Evolutionary conservation across 2,329 filamentous ascomycete species (phyloP), one percentile per base, ranked within the genome.

Genomic region (Cryphonectria parasitica): DNA sequence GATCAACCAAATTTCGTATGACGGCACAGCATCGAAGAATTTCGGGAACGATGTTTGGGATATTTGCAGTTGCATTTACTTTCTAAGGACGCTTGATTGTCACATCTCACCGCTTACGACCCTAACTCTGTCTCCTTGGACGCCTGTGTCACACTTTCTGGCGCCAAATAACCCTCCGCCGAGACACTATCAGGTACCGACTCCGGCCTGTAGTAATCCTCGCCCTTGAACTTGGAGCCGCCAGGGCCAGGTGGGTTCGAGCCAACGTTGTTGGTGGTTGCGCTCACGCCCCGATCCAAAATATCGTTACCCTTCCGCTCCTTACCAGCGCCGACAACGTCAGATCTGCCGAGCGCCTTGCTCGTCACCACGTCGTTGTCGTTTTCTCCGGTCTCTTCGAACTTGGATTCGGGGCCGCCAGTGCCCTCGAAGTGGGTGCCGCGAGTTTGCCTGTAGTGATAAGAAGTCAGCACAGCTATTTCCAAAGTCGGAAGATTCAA

Each of bases 371-470:
- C 78, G 41, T 82, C 77, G 66, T 79, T 79, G 69, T 83, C 79
- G 68, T 84, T 78, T 66, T 78, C 69, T 31, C 83, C 82, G 34
- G 80, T 77, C 54, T 75, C 75, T 49, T 79, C 77, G 10, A 81
- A 64, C 75, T 84, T 85, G 67, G 84, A 78, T 25, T 81, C 75
- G 1, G 83, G 83, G 0, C 83, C 83, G 45, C 83, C 82, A 17
- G 75, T 68, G 62, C 83, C 83, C 58, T 85, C 82, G 68, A 81
- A 86, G 65, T 83, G 79, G 65, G 81, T 73, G 52, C 83, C 83
- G 4, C 78, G 80, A 25, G 83, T 78, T 82, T 84, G 81, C 71
- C 84, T 85, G 43, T 1, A 4, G 7, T 10, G 6, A 3, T 7
- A 36, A 64, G 64, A 17, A 71, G 71, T 77, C 64, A 76, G 73